Conservation (phyloP, 148 eudicot genomes). For the Salicornia ramosissima region DNA sequence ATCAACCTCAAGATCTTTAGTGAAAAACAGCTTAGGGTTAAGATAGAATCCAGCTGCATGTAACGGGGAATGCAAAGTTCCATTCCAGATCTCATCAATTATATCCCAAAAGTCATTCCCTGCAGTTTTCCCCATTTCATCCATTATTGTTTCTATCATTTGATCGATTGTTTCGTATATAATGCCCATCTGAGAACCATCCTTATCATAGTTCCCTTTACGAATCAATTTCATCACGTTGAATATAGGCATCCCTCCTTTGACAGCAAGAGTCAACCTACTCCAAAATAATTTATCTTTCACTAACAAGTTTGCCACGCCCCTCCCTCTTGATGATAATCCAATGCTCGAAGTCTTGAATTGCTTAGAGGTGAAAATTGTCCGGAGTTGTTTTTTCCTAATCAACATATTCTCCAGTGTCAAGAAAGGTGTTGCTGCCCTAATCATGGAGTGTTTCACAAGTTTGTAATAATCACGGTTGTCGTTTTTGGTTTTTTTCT, state of each 20-base stretch:
- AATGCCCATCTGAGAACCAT: constrained; percentile 26
- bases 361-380: constrained; percentile 6
- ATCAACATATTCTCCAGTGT: constrained; percentile 24
- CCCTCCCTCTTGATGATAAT: constrained; percentile 7
- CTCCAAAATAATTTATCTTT: constrained; percentile 22
- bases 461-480: constrained; percentile 16
- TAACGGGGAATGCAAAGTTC: constrained; percentile 26
- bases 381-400: constrained; percentile 8
- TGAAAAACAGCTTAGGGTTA: constrained; percentile 24
- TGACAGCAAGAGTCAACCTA: constrained; percentile 1
- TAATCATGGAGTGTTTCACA: constrained; percentile 19
- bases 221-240: constrained; percentile 17
- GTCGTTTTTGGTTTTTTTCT: too few relatives aligned
- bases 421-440: constrained; percentile 21
- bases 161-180: constrained; percentile 32
- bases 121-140: constrained; percentile 1
- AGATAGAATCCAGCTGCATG: constrained; percentile 36
- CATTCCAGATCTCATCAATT: constrained; percentile 27
- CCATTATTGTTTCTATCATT: constrained; percentile 22
- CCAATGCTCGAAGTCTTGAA: constrained; percentile 2
- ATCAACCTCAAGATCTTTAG: constrained; percentile 2
- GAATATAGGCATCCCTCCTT: constrained; percentile 24
- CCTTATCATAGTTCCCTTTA: constrained; percentile 16
- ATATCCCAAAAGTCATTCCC: constrained; percentile 11
- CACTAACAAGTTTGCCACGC: constrained; percentile 15